A percentile compares a stretch with the other conserved stretches of the same genome.
Evolutionary conservation across 129 eudicot species (phyloP).

Genomic region (Centella asiatica): DNA sequence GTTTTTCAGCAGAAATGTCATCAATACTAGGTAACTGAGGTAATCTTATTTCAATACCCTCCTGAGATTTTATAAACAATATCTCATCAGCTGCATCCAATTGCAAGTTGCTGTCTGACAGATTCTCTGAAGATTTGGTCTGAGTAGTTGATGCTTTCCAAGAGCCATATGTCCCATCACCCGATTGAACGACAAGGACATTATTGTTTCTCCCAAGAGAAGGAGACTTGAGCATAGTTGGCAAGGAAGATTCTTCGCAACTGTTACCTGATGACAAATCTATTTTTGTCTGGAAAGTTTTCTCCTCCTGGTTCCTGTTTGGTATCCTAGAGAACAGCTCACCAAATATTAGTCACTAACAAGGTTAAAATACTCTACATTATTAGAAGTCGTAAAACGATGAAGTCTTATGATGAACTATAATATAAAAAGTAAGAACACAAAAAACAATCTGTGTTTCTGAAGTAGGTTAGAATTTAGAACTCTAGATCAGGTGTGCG

Average conservation of each 20-base stretch:
- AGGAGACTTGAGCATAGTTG: conserved; percentile 19
- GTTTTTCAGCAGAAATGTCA: conserved; percentile 6
- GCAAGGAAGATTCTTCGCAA: conserved; percentile 15
- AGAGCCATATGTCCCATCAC: conserved; percentile 14
- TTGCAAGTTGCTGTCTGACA: conserved; percentile 11
- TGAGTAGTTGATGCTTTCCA: conserved; percentile 17
- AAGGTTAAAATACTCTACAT: background rate
- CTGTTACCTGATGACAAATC: conserved; percentile 19
- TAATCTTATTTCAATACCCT: conserved; percentile 27
- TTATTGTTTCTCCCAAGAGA: conserved; percentile 18
- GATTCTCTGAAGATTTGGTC: conserved; percentile 15
- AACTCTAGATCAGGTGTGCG: background rate
- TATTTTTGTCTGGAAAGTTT: conserved; percentile 14
- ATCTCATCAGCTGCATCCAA: conserved; percentile 18
- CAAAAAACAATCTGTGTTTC: background rate
- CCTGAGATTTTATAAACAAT: conserved; percentile 18
- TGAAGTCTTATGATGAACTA: too few species aligned
- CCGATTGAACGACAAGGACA: conserved; percentile 14
- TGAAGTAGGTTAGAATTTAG: conserved; percentile 3
- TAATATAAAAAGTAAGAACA: background rate
- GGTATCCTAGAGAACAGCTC: conserved; percentile 31
- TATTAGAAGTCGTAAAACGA: too few species aligned
- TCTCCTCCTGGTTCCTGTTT: conserved; percentile 27
- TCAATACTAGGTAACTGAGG: conserved; percentile 23
- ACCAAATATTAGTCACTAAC: background rate